Evolutionary conservation across 1,284 basidiomycete genomes (phyloP), one percentile per base, ranked within the genome.

Genomic region (Veloporphyrellus conicus): DNA sequence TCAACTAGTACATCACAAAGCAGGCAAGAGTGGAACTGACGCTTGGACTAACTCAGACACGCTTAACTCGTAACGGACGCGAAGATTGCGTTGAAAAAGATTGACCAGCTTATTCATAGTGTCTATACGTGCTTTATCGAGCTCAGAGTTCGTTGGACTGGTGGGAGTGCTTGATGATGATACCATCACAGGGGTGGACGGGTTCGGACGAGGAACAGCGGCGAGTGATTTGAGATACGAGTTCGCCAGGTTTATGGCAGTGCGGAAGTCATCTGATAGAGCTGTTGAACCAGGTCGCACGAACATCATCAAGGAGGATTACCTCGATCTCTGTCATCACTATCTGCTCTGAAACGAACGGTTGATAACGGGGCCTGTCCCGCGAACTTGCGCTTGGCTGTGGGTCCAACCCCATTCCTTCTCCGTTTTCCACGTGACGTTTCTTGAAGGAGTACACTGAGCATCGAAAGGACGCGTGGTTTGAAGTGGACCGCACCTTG

Each of bases 31-130:
- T 27, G 23, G 45, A 33, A 71, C 77, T 68, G 59, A 93, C 90
- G 78, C 79, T 60, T 82, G 76, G 16, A 93, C 70, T 16, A 93
- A 69, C 45, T 93, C 87, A 1, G 74, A 68, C 12, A 87, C 69
- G 45, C 82, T 80, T 19, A 93, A 59, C 56, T 91, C 87, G 59
- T 87, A 89, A 41, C 83, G 75, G 18, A 95, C 84, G 6, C 87
- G 81, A 25, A 91, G 68, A 56, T 83, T 85, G 22, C 82, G 77
- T 59, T 84, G 84, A n/a, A 96, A 69, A 37, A 88, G 75, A 23
- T 71, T 74, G 20, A 84, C 82, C 2, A 96, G 69, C 49, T 77
- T 78, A 5, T 76, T 75, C 78, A 93, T 82, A 8, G 74, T 62
- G 19, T 84, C 82, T 22, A 82, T 74, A 31, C 81, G 70, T 34